Conservation (phyloP, 1,284 basidiomycete species). For the Heterobasidion occidentale region DNA sequence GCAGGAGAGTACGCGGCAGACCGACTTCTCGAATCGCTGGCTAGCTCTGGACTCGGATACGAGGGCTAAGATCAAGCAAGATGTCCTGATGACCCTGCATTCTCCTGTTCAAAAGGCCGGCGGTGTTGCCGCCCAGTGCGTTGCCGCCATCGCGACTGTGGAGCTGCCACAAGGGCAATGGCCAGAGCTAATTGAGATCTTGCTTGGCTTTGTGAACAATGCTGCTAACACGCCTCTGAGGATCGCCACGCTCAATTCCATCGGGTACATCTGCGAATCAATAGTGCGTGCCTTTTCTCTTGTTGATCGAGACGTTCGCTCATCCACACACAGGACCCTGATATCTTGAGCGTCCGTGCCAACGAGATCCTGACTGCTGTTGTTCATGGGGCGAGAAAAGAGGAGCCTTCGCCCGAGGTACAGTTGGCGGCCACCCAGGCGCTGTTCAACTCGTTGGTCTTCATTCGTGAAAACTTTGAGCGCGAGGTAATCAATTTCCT, state of each 20-base stretch:
- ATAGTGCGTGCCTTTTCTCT: slow-evolving; percentile 58
- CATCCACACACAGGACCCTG: slow-evolving; percentile 63
- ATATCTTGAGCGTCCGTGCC: slow-evolving; percentile 81
- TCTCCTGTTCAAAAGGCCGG: slow-evolving; percentile 73
- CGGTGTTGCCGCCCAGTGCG: slow-evolving; percentile 86
- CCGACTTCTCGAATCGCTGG: slow-evolving; percentile 78
- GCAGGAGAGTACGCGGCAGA: slow-evolving; percentile 75
- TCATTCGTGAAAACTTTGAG: slow-evolving; percentile 97
- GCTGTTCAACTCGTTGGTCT: slow-evolving; percentile 94
- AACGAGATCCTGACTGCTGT: slow-evolving; percentile 99
- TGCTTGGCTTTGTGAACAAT: slow-evolving; percentile 85
- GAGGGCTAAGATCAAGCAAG: slow-evolving; percentile 84
- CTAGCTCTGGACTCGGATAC: slow-evolving; percentile 62
- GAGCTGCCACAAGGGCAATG: slow-evolving; percentile 87
- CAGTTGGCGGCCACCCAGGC: slow-evolving; percentile 95
- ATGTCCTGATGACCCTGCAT: slow-evolving; percentile 76
- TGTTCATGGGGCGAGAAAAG: slow-evolving; percentile 95
- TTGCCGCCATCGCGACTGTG: slow-evolving; percentile 89
- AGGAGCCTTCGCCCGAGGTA: slow-evolving; percentile 90
- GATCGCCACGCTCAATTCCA: slow-evolving; percentile 88
- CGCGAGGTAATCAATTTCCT: slow-evolving; percentile 61
- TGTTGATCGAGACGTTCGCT: slow-evolving; percentile 2
- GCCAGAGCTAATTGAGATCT: slow-evolving; percentile 84
- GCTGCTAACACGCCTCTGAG: slow-evolving; percentile 71
- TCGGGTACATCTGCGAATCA: slow-evolving; percentile 95